These are phyloP conservation scores for Stylonectria norvegica DNA, from an alignment of 2,329 filamentous ascomycete genomes.

Conservation along the genomic window DNA sequence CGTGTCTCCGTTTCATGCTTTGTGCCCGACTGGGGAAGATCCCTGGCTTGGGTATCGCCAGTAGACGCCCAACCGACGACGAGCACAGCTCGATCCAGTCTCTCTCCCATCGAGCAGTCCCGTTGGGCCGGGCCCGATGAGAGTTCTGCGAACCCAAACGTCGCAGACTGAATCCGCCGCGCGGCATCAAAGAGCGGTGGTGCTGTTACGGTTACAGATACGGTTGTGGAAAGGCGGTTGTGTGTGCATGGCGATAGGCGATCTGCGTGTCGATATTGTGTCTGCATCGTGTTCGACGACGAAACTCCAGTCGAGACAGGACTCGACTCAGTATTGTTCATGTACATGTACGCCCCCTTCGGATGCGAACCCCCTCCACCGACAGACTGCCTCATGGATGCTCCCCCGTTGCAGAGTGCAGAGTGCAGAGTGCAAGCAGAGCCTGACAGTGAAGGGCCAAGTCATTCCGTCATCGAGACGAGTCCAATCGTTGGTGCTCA, in stretches of 20 bases:
- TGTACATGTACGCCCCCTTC: background rate
- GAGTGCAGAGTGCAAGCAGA: background rate
- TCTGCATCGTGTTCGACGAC: background rate
- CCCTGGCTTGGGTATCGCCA: no score
- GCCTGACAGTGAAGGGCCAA: conserved; percentile 11
- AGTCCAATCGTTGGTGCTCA: conserved; percentile 13
- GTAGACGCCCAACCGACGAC: no score
- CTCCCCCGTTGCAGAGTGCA: background rate
- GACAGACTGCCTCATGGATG: background rate
- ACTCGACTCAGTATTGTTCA: background rate
- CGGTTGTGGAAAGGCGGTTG: background rate
- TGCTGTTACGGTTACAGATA: background rate
- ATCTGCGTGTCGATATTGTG: background rate
- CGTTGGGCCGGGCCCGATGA: no score
- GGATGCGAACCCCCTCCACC: background rate
- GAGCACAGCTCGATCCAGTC: no score
- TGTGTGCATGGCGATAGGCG: background rate
- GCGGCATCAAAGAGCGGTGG: background rate
- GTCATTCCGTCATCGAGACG: conserved; percentile 12
- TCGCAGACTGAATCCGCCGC: background rate
- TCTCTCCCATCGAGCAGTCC: no score
- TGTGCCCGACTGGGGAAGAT: no score
- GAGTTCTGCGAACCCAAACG: no score
- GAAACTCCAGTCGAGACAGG: background rate
- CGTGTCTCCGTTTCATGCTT: no score